phyloP scores from a whole-genome alignment of 371 early-diverging fungal genomes.

The Mortierella polycephala region DNA sequence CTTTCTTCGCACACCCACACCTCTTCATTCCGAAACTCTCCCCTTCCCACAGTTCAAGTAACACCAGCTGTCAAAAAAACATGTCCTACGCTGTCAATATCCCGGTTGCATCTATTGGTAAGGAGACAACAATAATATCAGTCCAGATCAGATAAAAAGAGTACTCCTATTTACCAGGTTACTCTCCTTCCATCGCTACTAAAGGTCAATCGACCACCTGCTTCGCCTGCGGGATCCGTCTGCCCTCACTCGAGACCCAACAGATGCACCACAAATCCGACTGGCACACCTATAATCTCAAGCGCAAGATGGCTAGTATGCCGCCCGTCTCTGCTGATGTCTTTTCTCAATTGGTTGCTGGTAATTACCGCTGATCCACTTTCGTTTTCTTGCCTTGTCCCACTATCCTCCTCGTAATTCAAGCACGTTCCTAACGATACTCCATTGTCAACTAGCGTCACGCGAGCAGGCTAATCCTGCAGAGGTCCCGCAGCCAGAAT shows the following conservation, averaged over 20 bases:
- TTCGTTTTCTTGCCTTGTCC: neutral
- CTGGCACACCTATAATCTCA: slow-evolving; percentile 93
- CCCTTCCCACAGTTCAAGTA: too few relatives aligned
- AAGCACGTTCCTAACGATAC: neutral
- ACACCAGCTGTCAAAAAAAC: neutral
- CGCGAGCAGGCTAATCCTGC: slow-evolving; percentile 49
- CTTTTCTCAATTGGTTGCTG: slow-evolving; percentile 65
- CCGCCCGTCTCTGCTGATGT: slow-evolving; percentile 78
- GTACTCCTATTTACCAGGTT: neutral
- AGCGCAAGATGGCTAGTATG: slow-evolving; percentile 85
- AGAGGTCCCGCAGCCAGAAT: slow-evolving; percentile 45
- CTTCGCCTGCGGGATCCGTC: slow-evolving; percentile 69
- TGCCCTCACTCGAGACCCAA: slow-evolving; percentile 68
- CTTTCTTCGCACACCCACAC: too few relatives aligned
- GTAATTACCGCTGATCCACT: slow-evolving; percentile 1
- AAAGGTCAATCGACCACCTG: slow-evolving; percentile 55
- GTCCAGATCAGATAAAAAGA: too few relatives aligned
- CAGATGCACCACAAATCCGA: slow-evolving; percentile 72
- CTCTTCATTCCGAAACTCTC: too few relatives aligned
- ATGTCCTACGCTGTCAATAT: slow-evolving; percentile 36
- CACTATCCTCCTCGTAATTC: neutral
- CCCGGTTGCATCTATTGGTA: slow-evolving; percentile 33
- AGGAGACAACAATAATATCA: neutral
- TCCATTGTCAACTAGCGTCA: slow-evolving; percentile 19
- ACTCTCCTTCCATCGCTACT: neutral